phyloP scores from a whole-genome alignment of 257 asterid genomes.

The Verbena officinalis region DNA sequence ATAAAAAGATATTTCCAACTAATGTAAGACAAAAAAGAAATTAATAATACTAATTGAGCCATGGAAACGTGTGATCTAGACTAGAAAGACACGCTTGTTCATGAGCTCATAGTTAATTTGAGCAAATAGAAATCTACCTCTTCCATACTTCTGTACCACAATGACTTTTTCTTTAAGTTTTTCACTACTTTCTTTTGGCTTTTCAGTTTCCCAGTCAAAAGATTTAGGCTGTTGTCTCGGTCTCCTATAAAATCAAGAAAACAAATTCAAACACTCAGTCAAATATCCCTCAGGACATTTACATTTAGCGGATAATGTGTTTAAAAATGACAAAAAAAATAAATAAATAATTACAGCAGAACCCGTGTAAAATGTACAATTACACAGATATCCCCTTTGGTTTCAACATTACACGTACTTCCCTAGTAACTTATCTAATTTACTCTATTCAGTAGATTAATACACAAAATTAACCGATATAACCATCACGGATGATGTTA shows the following conservation, averaged over 20 bases:
- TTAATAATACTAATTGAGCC: neutral
- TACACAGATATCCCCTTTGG: no score
- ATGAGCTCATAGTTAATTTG: neutral
- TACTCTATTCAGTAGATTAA: no score
- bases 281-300: neutral
- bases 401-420: no score
- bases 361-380: no score
- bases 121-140: conserved; percentile 53
- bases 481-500: no score
- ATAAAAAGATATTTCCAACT: neutral
- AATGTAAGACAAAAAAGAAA: conserved; percentile 7
- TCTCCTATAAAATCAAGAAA: conserved; percentile 36
- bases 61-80: conserved; percentile 7
- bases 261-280: conserved; percentile 2
- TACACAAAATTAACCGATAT: no score
- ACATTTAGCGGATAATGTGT: neutral
- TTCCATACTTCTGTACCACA: conserved; percentile 83
- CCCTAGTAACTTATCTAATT: no score
- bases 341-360: neutral
- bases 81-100: neutral
- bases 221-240: conserved; percentile 47
- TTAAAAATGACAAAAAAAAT: conserved; percentile 14
- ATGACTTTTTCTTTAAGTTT: conserved; percentile 66
- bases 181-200: conserved; percentile 62
- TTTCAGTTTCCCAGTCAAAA: conserved; percentile 55